phyloP scores from a whole-genome alignment of 148 eudicot genomes.

The Selenicereus undatus region DNA sequence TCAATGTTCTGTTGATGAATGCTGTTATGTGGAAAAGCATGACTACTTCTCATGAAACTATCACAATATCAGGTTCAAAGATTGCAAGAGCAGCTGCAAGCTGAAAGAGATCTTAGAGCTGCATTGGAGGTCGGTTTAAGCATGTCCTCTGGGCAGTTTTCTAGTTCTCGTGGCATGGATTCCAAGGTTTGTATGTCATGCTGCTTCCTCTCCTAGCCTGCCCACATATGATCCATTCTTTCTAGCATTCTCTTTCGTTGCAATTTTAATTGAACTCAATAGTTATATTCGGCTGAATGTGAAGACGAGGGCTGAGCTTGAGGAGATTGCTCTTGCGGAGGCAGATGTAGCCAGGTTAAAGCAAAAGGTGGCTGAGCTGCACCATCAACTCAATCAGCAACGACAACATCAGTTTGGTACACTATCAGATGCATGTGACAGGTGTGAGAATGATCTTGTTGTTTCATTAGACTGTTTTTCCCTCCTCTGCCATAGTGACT shows the following conservation, averaged over 20 bases:
- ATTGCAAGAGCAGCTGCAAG: conserved; percentile 97
- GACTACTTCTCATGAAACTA: not conserved
- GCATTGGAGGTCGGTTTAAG: conserved; percentile 97
- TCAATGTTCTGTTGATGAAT: conserved; percentile 3
- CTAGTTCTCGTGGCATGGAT: conserved; percentile 85
- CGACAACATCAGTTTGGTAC: conserved; percentile 86
- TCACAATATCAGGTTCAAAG: conserved; percentile 65
- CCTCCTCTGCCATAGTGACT: not conserved
- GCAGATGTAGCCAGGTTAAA: conserved; percentile 96
- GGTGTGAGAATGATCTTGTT: conserved; percentile 30
- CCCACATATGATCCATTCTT: not conserved
- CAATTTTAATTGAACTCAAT: not conserved
- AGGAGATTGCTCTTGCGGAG: conserved; percentile 99
- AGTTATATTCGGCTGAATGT: conserved; percentile 23
- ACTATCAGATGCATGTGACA: conserved; percentile 62
- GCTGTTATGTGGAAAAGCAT: not conserved
- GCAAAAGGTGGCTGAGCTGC: conserved; percentile 96
- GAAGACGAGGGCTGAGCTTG: conserved; percentile 98
- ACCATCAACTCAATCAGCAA: conserved; percentile 95
- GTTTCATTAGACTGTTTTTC: not conserved
- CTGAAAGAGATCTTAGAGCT: conserved; percentile 95
- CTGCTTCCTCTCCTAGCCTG: not conserved
- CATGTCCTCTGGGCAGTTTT: conserved; percentile 87
- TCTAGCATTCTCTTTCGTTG: not conserved
- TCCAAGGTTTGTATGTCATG: conserved; percentile 57